Evolutionary conservation across 1,284 basidiomycete species (phyloP).

Genomic region (Cutaneotrichosporon sp.): DNA sequence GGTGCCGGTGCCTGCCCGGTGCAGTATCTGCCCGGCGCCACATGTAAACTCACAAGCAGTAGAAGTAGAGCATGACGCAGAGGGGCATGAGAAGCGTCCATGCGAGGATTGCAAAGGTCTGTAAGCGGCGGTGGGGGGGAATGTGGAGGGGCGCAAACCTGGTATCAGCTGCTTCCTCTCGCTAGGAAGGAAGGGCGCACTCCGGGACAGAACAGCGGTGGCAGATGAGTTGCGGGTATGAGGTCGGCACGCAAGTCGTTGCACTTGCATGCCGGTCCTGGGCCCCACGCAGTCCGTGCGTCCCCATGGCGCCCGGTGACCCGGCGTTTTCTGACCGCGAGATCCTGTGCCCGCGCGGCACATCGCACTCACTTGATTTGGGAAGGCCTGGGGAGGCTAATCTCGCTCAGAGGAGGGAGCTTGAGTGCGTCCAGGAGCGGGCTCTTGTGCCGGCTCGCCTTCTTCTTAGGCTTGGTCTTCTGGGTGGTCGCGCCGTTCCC

Average conservation of each 20-base stretch:
- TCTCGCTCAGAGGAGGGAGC: slow-evolving; percentile 30
- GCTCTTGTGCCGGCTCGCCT: slow-evolving; percentile 16
- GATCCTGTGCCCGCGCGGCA: not conserved
- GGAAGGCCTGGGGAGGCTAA: slow-evolving; percentile 29
- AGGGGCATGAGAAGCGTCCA: slow-evolving; percentile 81
- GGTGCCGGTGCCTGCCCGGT: too few relatives aligned
- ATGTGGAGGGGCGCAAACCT: slow-evolving; percentile 54
- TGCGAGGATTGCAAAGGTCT: slow-evolving; percentile 79
- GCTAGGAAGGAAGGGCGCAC: not conserved
- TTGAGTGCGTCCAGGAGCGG: slow-evolving; percentile 28
- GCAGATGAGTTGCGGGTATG: not conserved
- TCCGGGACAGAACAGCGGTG: not conserved
- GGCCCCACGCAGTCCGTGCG: slow-evolving; percentile 3
- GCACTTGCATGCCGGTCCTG: not conserved
- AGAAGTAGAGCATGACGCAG: slow-evolving; percentile 67
- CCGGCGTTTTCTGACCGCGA: not conserved
- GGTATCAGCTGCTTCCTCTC: slow-evolving; percentile 4
- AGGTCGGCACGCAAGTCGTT: not conserved
- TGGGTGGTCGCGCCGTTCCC: not conserved
- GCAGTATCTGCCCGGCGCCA: not conserved
- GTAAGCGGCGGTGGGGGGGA: slow-evolving; percentile 63
- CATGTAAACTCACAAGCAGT: slow-evolving; percentile 66
- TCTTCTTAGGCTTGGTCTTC: slow-evolving; percentile 2
- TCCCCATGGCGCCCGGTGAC: not conserved
- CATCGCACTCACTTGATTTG: slow-evolving; percentile 33